These are phyloP conservation scores for Stereum hirsutum DNA, from an alignment of 1,284 basidiomycete species.

Conservation along the genomic window DNA sequence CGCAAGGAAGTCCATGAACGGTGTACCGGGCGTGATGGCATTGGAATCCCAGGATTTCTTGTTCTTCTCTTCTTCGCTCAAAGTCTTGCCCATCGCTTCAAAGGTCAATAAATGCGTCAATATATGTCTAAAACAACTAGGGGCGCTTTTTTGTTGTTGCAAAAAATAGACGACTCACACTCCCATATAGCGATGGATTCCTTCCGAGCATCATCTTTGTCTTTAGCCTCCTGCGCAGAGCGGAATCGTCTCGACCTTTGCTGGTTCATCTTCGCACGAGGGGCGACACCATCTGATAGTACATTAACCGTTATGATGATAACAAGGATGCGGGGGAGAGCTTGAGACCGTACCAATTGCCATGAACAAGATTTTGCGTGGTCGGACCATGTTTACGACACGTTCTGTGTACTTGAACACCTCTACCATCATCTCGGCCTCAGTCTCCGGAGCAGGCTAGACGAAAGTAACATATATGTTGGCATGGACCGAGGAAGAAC, in stretches of 20 bases:
- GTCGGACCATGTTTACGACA: constrained; percentile 95
- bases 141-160: neutral
- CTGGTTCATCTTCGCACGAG: constrained; percentile 99
- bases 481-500: neutral
- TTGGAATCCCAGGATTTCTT: constrained; percentile 96
- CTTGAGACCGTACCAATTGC: constrained; percentile 94
- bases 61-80: constrained; percentile 80
- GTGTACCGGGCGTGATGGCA: constrained; percentile 97
- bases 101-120: constrained; percentile 1
- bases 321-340: constrained; percentile 18
- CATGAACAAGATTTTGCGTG: constrained; percentile 94
- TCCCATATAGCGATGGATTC: constrained; percentile 84
- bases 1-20: constrained; percentile 95
- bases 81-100: constrained; percentile 81
- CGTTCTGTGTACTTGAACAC: constrained; percentile 96
- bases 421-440: constrained; percentile 99
- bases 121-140: neutral
- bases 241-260: constrained; percentile 95
- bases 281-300: constrained; percentile 84
- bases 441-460: constrained; percentile 90
- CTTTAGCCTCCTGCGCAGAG: constrained; percentile 89
- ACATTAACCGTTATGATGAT: constrained; percentile 1
- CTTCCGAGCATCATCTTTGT: constrained; percentile 82
- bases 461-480: neutral
- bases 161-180: constrained; percentile 31